phyloP scores from a whole-genome alignment of 768 basidiomycete genomes.

The Pleurotus tuber-regium region DNA sequence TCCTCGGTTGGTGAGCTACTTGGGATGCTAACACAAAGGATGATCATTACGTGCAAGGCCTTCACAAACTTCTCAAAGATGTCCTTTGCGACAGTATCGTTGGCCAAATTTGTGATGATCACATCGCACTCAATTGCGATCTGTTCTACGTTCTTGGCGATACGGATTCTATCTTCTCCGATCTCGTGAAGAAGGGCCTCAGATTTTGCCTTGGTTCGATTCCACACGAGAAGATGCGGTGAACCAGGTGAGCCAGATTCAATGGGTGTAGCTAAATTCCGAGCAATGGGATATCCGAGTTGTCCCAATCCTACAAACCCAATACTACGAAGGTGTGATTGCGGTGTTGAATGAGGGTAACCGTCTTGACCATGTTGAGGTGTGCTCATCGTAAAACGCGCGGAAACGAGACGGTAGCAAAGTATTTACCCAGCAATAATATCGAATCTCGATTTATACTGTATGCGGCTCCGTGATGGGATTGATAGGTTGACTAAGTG shows the following conservation, averaged over 20 bases:
- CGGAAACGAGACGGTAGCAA: too few species aligned
- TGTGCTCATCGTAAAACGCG: too few species aligned
- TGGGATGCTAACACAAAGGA: neutral
- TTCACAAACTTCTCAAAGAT: constrained; percentile 61
- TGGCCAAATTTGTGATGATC: constrained; percentile 70
- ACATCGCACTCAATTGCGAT: constrained; percentile 69
- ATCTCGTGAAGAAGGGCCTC: constrained; percentile 58
- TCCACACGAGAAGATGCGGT: constrained; percentile 69
- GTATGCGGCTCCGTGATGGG: too few species aligned
- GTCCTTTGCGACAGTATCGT: constrained; percentile 65
- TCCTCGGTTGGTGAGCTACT: constrained; percentile 14
- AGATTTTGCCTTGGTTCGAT: constrained; percentile 63
- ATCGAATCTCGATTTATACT: too few species aligned
- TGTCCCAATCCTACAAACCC: constrained; percentile 54
- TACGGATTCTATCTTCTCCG: constrained; percentile 47
- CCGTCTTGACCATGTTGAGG: too few species aligned
- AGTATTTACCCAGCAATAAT: too few species aligned
- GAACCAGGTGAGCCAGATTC: constrained; percentile 31
- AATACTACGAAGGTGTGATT: constrained; percentile 27
- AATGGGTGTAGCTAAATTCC: constrained; percentile 67
- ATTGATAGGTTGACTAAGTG: too few species aligned
- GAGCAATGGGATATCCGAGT: constrained; percentile 79
- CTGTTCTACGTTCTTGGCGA: constrained; percentile 57
- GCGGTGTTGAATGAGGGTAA: constrained; percentile 50
- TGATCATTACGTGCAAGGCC: constrained; percentile 47